Evolutionary conservation across 1,284 basidiomycete genomes (phyloP).

Genomic region (Vanrija sp.): DNA sequence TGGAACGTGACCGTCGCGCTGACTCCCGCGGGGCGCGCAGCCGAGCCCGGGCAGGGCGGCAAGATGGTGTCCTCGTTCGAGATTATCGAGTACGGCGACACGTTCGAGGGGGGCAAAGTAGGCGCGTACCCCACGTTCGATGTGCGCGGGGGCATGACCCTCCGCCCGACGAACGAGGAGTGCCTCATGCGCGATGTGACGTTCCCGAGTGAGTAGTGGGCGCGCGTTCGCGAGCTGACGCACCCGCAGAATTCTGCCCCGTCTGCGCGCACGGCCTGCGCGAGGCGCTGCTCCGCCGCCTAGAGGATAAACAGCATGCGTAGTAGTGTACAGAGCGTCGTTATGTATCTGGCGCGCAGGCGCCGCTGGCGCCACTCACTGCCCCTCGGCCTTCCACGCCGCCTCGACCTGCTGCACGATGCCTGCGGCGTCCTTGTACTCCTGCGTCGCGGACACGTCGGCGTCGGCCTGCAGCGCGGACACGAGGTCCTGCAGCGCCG

Average conservation of each 20-base stretch:
- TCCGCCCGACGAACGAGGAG: conserved; percentile 64
- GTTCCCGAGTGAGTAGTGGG: conserved; percentile 28
- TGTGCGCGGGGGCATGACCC: conserved; percentile 30
- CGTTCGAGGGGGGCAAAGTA: conserved; percentile 52
- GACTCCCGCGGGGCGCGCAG: conserved; percentile 54
- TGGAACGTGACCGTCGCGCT: conserved; percentile 58
- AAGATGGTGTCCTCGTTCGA: conserved; percentile 66
- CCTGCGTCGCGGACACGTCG: conserved; percentile 17
- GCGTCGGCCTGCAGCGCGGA: conserved; percentile 41
- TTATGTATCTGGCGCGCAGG: no score
- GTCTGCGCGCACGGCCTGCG: conserved; percentile 66
- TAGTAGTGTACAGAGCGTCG: not conserved
- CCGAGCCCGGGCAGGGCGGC: conserved; percentile 56
- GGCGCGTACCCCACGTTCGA: conserved; percentile 68
- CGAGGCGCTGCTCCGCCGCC: conserved; percentile 50
- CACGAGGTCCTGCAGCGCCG: conserved; percentile 64
- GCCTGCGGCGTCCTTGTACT: conserved; percentile 26
- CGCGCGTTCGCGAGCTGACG: not conserved
- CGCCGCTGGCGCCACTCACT: not conserved
- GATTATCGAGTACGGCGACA: conserved; percentile 69
- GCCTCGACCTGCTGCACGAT: conserved; percentile 26
- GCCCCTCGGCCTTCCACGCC: conserved; percentile 13
- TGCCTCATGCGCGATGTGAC: conserved; percentile 76
- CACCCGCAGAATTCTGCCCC: conserved; percentile 62
- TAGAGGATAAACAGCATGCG: conserved; percentile 10